Evolutionary conservation across 805 yeast genomes (phyloP), one percentile per base, ranked within the genome.

Genomic region (Cyberlindnera xylosilytica): DNA sequence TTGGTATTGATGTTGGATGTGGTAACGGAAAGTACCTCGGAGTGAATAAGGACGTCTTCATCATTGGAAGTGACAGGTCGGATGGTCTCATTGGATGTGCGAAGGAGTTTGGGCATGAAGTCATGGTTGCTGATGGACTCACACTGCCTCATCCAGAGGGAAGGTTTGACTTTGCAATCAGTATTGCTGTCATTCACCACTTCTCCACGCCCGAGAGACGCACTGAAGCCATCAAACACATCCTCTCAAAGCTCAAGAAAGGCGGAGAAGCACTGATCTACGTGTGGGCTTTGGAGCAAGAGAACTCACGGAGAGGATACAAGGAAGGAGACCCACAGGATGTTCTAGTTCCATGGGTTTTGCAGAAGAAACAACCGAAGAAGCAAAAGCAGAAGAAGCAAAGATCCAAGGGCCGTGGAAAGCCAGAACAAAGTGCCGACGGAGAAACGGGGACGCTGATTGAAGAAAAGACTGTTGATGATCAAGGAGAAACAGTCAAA

Each of bases 271-370:
- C 87, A 0, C 65, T 93, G 54, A 76, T 93, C 7, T 93, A 91
- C 61, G 95, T 95, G 39, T 93, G 99, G 99, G 99, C 99, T 0
- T 64, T 93, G 39, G 99, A 93, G 51, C 99, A 93, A 62, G 85
- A 82, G 44, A 74, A 71, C 19, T 85, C 96, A 0, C 72, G 97
- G 52, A 73, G 98, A 54, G 98, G 98, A 0, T 93, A 88, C 65
- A 81, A 84, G 50, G 90, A 81, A 52, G 95, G 95, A 10, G 89
- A 84, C 78, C 89, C 85, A 41, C 98, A 87, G 60, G 99, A 93
- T 59, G 86, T 91, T 1, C 65, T 93, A 54, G 96, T 93, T 16
- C 99, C 99, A 0, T 93, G 99, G 99, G 96, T 90, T 2, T 65
- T 82, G 23, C 79, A 79, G 49, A 70, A 71, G 42, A 73, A 71